phyloP scores from a whole-genome alignment of 495 filamentous ascomycete species.

The Margaritispora aquatica region DNA sequence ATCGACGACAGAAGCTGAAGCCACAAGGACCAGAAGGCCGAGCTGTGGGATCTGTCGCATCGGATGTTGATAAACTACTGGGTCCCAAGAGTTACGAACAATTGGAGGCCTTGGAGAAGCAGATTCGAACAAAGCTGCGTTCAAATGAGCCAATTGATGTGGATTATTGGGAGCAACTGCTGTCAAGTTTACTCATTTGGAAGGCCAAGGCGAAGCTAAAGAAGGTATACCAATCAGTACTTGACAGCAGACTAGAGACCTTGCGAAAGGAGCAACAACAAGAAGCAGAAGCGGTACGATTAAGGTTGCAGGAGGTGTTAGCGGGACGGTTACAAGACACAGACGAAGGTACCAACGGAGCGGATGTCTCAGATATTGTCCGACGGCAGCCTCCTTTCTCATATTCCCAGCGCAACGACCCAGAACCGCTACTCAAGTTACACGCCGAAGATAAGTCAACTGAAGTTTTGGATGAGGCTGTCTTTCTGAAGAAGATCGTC shows the following conservation, averaged over 20 bases:
- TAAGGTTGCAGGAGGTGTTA: constrained; percentile 46
- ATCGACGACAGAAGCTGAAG: constrained; percentile 62
- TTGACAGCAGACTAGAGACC: constrained; percentile 62
- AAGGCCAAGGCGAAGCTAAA: constrained; percentile 86
- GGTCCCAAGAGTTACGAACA: constrained; percentile 84
- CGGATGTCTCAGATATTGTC: constrained; percentile 13
- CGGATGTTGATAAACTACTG: constrained; percentile 82
- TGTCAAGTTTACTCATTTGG: constrained; percentile 78
- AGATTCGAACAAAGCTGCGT: constrained; percentile 75
- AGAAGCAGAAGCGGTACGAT: constrained; percentile 56
- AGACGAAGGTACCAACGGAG: constrained; percentile 25
- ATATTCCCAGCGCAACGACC: constrained; percentile 49
- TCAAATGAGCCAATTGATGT: constrained; percentile 91
- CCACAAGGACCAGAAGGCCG: constrained; percentile 58
- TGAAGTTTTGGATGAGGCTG: constrained; percentile 54
- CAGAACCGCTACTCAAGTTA: constrained; percentile 64
- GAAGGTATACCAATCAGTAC: constrained; percentile 71
- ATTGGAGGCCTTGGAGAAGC: constrained; percentile 72
- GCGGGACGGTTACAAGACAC: constrained; percentile 26
- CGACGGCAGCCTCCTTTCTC: constrained; percentile 22
- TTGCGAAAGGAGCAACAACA: constrained; percentile 63
- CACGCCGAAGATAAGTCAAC: constrained; percentile 60
- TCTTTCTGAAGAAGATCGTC: constrained; percentile 52
- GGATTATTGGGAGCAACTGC: constrained; percentile 94
- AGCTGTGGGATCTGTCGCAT: constrained; percentile 71